Conservation (phyloP, 1,284 basidiomycete species). For the Tilletia setariae region DNA sequence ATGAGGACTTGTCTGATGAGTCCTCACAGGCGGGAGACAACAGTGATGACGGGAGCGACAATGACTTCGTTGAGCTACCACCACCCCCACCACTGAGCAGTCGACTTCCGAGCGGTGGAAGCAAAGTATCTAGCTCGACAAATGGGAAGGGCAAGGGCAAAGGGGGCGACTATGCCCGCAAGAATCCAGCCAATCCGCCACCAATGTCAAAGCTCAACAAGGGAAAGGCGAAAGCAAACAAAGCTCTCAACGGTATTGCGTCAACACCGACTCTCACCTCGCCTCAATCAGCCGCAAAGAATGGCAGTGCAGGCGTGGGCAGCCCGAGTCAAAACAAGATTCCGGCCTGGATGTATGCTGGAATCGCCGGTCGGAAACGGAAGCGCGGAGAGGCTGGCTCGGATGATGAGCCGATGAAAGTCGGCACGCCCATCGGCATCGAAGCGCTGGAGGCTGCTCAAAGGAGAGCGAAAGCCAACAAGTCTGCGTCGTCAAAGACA, state of each 20-base stretch:
- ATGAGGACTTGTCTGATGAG: constrained; percentile 28
- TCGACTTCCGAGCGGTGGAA: constrained; percentile 13
- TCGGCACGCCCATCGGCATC: constrained; percentile 49
- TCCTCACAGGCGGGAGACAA: constrained; percentile 27
- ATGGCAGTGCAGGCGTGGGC: constrained; percentile 60
- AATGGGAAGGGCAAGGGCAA: constrained; percentile 33
- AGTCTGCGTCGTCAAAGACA: constrained; percentile 15
- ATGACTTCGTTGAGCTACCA: constrained; percentile 18
- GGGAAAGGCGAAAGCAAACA: constrained; percentile 31
- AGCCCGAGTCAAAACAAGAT: constrained; percentile 54
- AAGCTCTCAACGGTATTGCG: no score
- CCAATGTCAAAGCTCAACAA: not conserved
- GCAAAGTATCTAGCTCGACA: no score
- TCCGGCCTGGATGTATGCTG: constrained; percentile 42
- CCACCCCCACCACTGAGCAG: not conserved
- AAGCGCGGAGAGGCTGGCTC: constrained; percentile 37
- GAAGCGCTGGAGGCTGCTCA: constrained; percentile 42
- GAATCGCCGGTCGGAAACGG: constrained; percentile 41
- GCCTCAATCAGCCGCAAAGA: constrained; percentile 68
- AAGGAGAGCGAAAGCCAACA: constrained; percentile 35
- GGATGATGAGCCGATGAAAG: constrained; percentile 38
- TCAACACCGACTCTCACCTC: constrained; percentile 46
- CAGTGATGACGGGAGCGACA: constrained; percentile 25
- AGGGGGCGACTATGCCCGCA: constrained; percentile 13
- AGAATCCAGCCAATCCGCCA: not conserved